A percentile compares a stretch with the other conserved stretches of the same genome.
Conservation (phyloP, 495 filamentous ascomycete species). For the Penicillium dipodomyicola region DNA sequence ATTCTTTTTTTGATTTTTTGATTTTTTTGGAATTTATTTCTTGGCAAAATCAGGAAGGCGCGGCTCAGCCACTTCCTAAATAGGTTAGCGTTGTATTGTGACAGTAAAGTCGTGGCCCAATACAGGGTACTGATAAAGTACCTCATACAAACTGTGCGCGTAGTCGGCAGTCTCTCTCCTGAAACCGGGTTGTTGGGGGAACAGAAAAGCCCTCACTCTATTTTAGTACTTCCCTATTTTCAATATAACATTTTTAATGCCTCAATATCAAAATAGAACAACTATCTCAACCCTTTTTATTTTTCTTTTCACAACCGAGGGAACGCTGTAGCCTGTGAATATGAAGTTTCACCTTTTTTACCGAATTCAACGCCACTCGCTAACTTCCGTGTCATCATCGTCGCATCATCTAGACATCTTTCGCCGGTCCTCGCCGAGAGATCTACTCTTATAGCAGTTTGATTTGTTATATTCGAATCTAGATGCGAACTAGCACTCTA, state of each 20-base stretch:
- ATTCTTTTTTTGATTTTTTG: neutral
- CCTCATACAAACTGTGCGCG: slow-evolving; percentile 2
- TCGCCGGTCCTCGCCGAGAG: slow-evolving; percentile 24
- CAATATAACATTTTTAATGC: slow-evolving; percentile 9
- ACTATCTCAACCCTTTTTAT: no score
- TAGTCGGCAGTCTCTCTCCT: slow-evolving; percentile 17
- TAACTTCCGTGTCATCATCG: slow-evolving; percentile 29
- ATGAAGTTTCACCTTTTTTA: no score
- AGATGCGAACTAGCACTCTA: neutral
- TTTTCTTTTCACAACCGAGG: slow-evolving; percentile 10
- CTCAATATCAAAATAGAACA: slow-evolving; percentile 7
- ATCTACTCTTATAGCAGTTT: neutral
- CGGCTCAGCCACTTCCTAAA: slow-evolving; percentile 18
- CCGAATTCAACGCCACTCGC: slow-evolving; percentile 23
- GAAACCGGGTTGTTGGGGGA: slow-evolving; percentile 32
- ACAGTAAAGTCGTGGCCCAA: neutral
- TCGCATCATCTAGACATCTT: slow-evolving; percentile 27
- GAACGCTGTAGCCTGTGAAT: slow-evolving; percentile 4
- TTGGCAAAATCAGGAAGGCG: slow-evolving; percentile 14
- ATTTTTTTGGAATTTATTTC: neutral
- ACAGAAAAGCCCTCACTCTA: slow-evolving; percentile 21
- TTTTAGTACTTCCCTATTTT: slow-evolving; percentile 4
- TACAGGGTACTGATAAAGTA: slow-evolving; percentile 6
- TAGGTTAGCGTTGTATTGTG: slow-evolving; percentile 15
- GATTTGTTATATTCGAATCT: slow-evolving; percentile 7